phyloP scores from a whole-genome alignment of 768 basidiomycete genomes.

The Leccinum barrowsii region DNA sequence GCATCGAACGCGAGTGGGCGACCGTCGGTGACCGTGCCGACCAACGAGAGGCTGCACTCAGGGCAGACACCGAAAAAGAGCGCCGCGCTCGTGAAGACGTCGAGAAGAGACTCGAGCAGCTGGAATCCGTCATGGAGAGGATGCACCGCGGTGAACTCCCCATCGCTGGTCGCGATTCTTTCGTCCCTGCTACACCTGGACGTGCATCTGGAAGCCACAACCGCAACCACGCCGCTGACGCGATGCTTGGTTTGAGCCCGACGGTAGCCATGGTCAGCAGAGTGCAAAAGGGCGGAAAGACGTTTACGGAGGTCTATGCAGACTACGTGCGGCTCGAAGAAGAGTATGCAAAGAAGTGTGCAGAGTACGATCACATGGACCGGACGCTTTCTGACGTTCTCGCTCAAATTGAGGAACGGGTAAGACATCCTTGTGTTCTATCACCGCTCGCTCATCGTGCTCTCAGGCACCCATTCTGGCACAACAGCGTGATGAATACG shows the following conservation, averaged over 20 bases:
- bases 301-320: conserved; percentile 91
- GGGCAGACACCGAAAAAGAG: conserved; percentile 72
- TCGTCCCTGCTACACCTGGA: conserved; percentile 37
- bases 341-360: conserved; percentile 69
- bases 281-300: conserved; percentile 79
- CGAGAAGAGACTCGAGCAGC: conserved; percentile 67
- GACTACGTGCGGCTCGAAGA: conserved; percentile 87
- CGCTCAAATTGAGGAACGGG: conserved; percentile 88
- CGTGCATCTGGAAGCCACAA: conserved; percentile 42
- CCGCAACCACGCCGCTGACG: conserved; percentile 46
- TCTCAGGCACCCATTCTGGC: conserved; percentile 82
- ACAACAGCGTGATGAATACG: conserved; percentile 88
- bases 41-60: conserved; percentile 59
- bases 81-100: conserved; percentile 61
- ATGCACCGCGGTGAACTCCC: conserved; percentile 74
- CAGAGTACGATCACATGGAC: conserved; percentile 84
- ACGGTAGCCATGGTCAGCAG: conserved; percentile 83
- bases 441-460: not conserved
- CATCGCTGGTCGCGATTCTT: conserved; percentile 42
- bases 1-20: conserved; percentile 81
- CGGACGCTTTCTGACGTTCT: conserved; percentile 75
- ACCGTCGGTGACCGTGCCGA: conserved; percentile 67
- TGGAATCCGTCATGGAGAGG: conserved; percentile 68
- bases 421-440: conserved; percentile 26
- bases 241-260: conserved; percentile 74